Evolutionary conservation across 768 basidiomycete genomes (phyloP), one percentile per base, ranked within the genome.

Genomic region (Suillus decipiens): DNA sequence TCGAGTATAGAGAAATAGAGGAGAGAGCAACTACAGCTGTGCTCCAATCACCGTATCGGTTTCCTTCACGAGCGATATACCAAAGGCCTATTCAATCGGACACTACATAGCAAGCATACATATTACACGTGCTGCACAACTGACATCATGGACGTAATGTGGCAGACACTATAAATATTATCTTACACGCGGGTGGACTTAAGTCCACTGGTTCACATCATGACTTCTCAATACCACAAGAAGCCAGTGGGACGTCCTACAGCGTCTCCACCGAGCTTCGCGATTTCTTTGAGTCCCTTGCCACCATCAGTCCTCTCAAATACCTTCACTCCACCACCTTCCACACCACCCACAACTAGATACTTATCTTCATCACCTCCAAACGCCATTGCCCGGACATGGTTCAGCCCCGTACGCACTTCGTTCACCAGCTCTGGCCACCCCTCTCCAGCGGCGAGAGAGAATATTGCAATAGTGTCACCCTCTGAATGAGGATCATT

Each of bases 391-490:
- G 86, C 90, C 17, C 92, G 83, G 22, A 89, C 74, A 70, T 93
- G 91, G 14, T 81, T 82, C 65, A 93, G 70, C 2, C 90, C 90
- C 0, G 89, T 88, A 57, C 85, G 79, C 22, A 91, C 81, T 70
- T 93, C 90, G 6, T 75, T 76, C 11, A 89, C 78, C 47, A 88
- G 78, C 63, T 82, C 77, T 2, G 86, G 79, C 31, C 72, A 69
- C 33, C 79, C 79, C 19, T 79, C 73, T 11, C 74, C 72, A 7
- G 79, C 77, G 10, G 78, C 77, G 48, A 87, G 78, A 8, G 83
- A 79, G 75, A 89, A 92, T 37, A 93, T 82, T 6, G 90, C 81
- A 65, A 94, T 84, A 36, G 84, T 84, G 72, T 94, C 92, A 28
- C 92, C 90, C 53, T 82, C 85, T 0, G 85, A 78, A 24, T 84